phyloP scores from a whole-genome alignment of 2,329 filamentous ascomycete genomes.

The Diaporthe citrichinensis region DNA sequence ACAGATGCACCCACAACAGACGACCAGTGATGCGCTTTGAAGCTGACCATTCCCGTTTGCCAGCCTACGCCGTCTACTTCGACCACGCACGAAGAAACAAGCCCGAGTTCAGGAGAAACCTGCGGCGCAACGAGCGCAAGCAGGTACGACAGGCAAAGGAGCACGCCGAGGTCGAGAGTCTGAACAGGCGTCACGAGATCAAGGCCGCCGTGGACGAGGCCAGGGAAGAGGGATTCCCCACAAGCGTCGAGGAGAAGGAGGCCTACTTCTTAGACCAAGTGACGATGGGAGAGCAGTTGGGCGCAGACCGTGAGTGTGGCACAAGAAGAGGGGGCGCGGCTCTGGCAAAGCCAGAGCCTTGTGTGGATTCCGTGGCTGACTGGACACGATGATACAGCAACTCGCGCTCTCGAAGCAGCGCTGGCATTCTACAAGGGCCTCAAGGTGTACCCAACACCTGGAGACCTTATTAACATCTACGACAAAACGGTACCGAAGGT shows the following conservation, averaged over 20 bases:
- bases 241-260: constrained; percentile 92
- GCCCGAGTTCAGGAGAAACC: constrained; percentile 74
- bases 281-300: constrained; percentile 86
- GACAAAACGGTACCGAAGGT: constrained; percentile 99
- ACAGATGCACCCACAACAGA: constrained; percentile 44
- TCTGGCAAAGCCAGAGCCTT: constrained; percentile 18
- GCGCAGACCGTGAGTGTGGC: constrained; percentile 78
- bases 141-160: constrained; percentile 81
- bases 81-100: constrained; percentile 76
- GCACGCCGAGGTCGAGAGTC: constrained; percentile 74
- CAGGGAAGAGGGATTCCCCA: constrained; percentile 92
- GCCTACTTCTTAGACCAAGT: constrained; percentile 98
- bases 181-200: constrained; percentile 80
- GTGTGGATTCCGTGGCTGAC: constrained; percentile 8
- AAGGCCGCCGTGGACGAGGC: constrained; percentile 82
- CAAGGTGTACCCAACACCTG: constrained; percentile 96
- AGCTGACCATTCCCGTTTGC: constrained; percentile 36
- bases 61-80: constrained; percentile 78
- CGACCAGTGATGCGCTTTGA: background rate
- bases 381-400: constrained; percentile 60
- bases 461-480: constrained; percentile 95
- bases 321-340: constrained; percentile 4
- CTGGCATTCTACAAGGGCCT: constrained; percentile 98
- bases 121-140: constrained; percentile 82
- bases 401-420: constrained; percentile 84